Conservation (phyloP, 208 protist species). For the Wallacemonas rigidus region DNA sequence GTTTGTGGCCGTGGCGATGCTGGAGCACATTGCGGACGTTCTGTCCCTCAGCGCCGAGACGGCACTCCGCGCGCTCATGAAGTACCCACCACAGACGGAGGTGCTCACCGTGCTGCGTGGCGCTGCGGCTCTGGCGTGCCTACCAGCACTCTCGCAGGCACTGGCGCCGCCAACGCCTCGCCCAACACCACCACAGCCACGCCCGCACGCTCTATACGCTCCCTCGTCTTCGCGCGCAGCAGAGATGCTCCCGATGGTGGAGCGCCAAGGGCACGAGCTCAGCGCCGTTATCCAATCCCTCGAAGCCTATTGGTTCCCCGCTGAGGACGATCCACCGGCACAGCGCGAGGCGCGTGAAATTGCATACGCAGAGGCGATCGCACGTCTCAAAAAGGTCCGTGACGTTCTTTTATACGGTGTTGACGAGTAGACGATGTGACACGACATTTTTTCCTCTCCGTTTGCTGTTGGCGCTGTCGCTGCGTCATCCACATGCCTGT, state of each 20-base stretch:
- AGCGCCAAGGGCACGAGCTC: constrained; percentile 37
- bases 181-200: too few relatives aligned
- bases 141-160: not conserved
- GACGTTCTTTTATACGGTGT: constrained; percentile 61
- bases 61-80: constrained; percentile 75
- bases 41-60: constrained; percentile 39
- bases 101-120: constrained; percentile 32
- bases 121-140: not conserved
- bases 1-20: constrained; percentile 65
- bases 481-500: too few relatives aligned
- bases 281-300: constrained; percentile 34
- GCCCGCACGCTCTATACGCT: too few relatives aligned
- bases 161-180: not conserved
- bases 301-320: constrained; percentile 47
- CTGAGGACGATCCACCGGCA: constrained; percentile 9
- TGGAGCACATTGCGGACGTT: constrained; percentile 42
- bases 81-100: constrained; percentile 73
- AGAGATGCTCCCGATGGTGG: not conserved
- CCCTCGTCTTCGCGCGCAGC: too few relatives aligned
- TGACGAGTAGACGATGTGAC: constrained; percentile 21
- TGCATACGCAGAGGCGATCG: constrained; percentile 54
- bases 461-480: too few relatives aligned
- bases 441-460: too few relatives aligned
- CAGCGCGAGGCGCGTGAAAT: constrained; percentile 19
- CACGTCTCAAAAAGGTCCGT: constrained; percentile 77